Evolutionary conservation across 305 asterid genomes (phyloP), one percentile per base, ranked within the genome.

Genomic region (Nicotiana rustica): DNA sequence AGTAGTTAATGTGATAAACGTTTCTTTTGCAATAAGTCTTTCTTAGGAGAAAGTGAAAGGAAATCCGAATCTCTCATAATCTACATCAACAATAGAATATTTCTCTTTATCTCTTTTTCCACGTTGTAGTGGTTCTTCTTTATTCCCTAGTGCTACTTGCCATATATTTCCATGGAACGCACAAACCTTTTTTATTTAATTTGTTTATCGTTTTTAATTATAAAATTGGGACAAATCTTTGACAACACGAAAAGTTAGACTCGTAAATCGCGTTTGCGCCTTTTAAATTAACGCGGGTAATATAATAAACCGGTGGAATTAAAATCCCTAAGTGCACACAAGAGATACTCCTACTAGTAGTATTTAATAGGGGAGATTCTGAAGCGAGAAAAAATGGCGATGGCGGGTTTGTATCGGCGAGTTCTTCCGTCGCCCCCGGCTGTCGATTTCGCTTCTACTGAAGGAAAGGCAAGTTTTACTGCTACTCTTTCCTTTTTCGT

Each of bases 381-480:
- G 41, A 75, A 10, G 60, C 7, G 21, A 62, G 29, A 14, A 64
- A 35, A 47, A 41, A 93, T 96, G 98, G 97, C 98, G 85, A 89
- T 87, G 90, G 97, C 98, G 3, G 90, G 98, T 71, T 71, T 94
- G 81, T 94, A 96, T 89, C 88, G 97, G 89, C 96, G 99, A 19
- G 78, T 92, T 68, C 97, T 94, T 68, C 98, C 98, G 10, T 94
- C 96, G n/a, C 99, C 99, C 79, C 99, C 98, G 2, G 97, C 99
- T 60, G 83, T 91, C 69, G 99, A 96, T 83, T 96, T 96, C 21
- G 90, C 98, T 79, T 93, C 98, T 52, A 82, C 91, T 78, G 97
- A 96, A 78, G 99, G 99, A 90, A 96, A 94, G 97, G 98, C 91
- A 77, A 65, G 60, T 81, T 18, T 35, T 29, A 44, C 2, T 44